A percentile compares a stretch with the other conserved stretches of the same genome.
Evolutionary conservation across 2,329 filamentous ascomycete species (phyloP).

Genomic region (Aspergillus sojae): DNA sequence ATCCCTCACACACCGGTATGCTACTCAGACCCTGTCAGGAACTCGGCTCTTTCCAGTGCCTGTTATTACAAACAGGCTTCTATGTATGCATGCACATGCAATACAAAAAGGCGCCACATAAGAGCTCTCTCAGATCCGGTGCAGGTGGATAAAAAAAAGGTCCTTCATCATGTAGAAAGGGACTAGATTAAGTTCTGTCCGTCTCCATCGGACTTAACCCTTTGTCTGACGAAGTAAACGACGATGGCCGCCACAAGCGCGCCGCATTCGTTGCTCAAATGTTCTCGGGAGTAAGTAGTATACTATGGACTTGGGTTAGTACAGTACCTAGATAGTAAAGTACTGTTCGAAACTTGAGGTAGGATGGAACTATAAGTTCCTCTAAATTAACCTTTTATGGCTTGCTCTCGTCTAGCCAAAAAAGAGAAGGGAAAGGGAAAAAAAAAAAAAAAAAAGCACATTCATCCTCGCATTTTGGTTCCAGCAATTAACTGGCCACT

Average conservation of each 20-base stretch:
- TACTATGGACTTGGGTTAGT: background rate
- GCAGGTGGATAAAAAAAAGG: background rate
- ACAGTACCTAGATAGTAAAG: background rate
- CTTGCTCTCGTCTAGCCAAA: background rate
- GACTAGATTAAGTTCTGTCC: background rate
- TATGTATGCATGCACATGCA: constrained; percentile 1
- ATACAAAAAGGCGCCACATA: background rate
- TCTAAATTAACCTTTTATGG: background rate
- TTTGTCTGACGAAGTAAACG: constrained; percentile 1
- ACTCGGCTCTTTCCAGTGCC: background rate
- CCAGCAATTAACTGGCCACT: background rate
- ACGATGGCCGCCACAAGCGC: constrained; percentile 13
- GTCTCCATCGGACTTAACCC: constrained; percentile 3
- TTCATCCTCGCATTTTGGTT: background rate
- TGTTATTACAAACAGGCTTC: background rate
- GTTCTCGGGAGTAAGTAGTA: background rate
- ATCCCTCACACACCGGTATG: background rate
- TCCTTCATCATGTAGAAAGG: background rate
- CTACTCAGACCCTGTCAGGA: constrained; percentile 4
- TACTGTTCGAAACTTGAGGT: background rate
- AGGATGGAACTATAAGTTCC: background rate
- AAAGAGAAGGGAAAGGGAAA: background rate
- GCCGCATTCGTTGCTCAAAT: background rate
- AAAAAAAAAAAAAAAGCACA: background rate
- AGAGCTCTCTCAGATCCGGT: background rate